phyloP scores from a whole-genome alignment of 148 eudicot species.

The Pharnaceum exiguum region DNA sequence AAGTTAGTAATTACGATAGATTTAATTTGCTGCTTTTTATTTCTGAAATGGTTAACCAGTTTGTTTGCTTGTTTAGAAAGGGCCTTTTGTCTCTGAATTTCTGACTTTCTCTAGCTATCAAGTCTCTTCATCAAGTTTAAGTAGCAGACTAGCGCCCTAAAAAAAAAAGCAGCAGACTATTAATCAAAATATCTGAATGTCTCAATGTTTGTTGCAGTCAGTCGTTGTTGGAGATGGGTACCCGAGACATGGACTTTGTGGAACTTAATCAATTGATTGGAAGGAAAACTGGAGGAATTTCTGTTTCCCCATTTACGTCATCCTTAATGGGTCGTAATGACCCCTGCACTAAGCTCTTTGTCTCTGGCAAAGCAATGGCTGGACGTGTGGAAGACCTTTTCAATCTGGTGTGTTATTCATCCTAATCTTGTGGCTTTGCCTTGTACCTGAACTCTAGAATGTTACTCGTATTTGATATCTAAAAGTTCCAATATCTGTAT shows the following conservation, averaged over 20 bases:
- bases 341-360: slow-evolving; percentile 71
- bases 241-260: slow-evolving; percentile 92
- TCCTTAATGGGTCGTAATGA: slow-evolving; percentile 64
- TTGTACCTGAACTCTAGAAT: neutral
- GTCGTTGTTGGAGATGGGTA: slow-evolving; percentile 98
- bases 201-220: slow-evolving; percentile 41
- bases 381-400: slow-evolving; percentile 85
- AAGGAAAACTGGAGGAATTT: slow-evolving; percentile 98
- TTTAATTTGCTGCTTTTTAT: neutral
- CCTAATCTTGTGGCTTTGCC: too few species aligned
- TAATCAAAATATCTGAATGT: too few species aligned
- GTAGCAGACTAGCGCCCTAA: neutral
- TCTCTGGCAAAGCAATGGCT: slow-evolving; percentile 97
- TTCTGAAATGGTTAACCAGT: neutral
- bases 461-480: too few species aligned
- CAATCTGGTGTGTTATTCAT: slow-evolving; percentile 51
- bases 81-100: too few species aligned
- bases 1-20: slow-evolving; percentile 24
- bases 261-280: slow-evolving; percentile 93
- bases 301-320: slow-evolving; percentile 88
- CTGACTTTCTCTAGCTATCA: too few species aligned
- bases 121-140: neutral
- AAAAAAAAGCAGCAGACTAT: too few species aligned
- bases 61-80: too few species aligned
- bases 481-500: too few species aligned